Conservation (phyloP, 2,329 filamentous ascomycete genomes). For the Fusarium verrucosum region DNA sequence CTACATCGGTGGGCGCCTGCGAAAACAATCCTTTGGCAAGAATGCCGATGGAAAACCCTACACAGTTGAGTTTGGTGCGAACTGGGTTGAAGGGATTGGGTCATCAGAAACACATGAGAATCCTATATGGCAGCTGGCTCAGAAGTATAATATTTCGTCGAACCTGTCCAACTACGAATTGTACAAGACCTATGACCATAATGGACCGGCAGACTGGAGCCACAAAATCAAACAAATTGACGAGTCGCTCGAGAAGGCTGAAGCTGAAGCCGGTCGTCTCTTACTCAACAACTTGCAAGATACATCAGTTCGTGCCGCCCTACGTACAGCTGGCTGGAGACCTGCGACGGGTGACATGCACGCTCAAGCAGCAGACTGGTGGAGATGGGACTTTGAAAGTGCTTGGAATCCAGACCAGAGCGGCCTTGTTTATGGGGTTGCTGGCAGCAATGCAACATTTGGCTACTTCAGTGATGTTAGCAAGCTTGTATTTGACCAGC, state of each 20-base stretch:
- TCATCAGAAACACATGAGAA: constrained; percentile 56
- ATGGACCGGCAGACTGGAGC: constrained; percentile 61
- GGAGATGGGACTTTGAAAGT: constrained; percentile 66
- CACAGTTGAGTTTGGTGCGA: constrained; percentile 71
- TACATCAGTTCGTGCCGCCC: constrained; percentile 65
- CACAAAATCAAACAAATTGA: constrained; percentile 61
- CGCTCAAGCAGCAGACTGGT: constrained; percentile 67
- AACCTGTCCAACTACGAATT: constrained; percentile 66
- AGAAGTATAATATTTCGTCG: constrained; percentile 66
- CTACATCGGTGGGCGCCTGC: constrained; percentile 69
- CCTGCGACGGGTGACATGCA: constrained; percentile 61
- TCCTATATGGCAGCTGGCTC: constrained; percentile 69
- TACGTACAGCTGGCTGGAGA: constrained; percentile 70
- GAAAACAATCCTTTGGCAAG: constrained; percentile 66
- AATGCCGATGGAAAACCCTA: constrained; percentile 61
- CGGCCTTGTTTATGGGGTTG: constrained; percentile 63
- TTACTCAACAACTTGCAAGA: constrained; percentile 69
- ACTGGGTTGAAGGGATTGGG: constrained; percentile 61
- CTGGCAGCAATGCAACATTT: constrained; percentile 68
- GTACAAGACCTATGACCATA: constrained; percentile 68
- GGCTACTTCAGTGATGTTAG: constrained; percentile 70
- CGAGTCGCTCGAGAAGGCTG: constrained; percentile 55
- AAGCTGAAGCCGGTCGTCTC: constrained; percentile 65
- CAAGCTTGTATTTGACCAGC: constrained; percentile 68
- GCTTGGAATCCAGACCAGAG: constrained; percentile 65